phyloP scores from a whole-genome alignment of 2,329 filamentous ascomycete genomes.

The Biscogniauxia sp. region DNA sequence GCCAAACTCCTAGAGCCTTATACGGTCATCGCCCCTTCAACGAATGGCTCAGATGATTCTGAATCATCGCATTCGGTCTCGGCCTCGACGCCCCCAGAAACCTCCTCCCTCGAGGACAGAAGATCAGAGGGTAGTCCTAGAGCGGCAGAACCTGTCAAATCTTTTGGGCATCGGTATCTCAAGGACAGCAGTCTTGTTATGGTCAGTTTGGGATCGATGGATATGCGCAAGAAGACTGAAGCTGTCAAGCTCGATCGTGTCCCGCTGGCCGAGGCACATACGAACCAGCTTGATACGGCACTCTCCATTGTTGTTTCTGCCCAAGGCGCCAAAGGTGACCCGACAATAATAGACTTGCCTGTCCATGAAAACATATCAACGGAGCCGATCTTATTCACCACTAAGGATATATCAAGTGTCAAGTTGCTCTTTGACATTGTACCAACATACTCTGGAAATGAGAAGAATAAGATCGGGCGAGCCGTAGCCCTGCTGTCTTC shows the following conservation, averaged over 20 bases:
- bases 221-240: conserved; percentile 76
- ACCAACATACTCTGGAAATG: conserved; percentile 87
- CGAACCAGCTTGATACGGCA: conserved; percentile 90
- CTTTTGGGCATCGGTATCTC: conserved; percentile 93
- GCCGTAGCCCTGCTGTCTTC: conserved; percentile 85
- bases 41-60: conserved; percentile 30
- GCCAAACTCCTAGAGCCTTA: conserved; percentile 65
- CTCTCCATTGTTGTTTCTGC: conserved; percentile 89
- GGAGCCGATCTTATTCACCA: conserved; percentile 87
- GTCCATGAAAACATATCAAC: conserved; percentile 93
- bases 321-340: conserved; percentile 78
- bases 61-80: conserved; percentile 28
- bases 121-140: conserved; percentile 52
- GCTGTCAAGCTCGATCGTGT: conserved; percentile 87
- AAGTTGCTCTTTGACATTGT: conserved; percentile 93
- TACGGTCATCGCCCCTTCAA: conserved; percentile 31
- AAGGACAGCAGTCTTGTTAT: conserved; percentile 85
- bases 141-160: conserved; percentile 77
- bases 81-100: conserved; percentile 45
- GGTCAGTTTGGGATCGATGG: conserved; percentile 92
- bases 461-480: conserved; percentile 85
- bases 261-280: conserved; percentile 81
- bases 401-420: conserved; percentile 73
- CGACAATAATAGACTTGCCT: conserved; percentile 85
- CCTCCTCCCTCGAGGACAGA: conserved; percentile 61